A percentile compares a stretch with the other conserved stretches of the same genome.
phyloP scores from a whole-genome alignment of 2,329 filamentous ascomycete species.

The Trichoderma asperellum region DNA sequence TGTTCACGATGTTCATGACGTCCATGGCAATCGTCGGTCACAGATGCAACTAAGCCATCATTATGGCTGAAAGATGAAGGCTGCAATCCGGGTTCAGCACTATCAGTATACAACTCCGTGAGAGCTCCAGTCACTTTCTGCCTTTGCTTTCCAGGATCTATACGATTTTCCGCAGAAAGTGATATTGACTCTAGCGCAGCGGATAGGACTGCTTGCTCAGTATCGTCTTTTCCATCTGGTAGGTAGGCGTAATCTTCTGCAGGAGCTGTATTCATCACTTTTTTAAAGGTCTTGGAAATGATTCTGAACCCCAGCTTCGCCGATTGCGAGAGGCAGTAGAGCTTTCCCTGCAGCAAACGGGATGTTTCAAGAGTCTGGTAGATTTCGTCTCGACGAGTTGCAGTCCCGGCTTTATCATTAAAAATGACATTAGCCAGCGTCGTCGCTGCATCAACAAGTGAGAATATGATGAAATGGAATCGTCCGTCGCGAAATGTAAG shows the following conservation, averaged over 20 bases:
- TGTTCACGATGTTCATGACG: background rate
- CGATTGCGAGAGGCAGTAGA: slow-evolving; percentile 41
- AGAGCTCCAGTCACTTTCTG: background rate
- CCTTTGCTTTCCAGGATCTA: background rate
- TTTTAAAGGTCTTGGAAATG: slow-evolving; percentile 35
- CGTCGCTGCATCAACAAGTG: slow-evolving; percentile 55
- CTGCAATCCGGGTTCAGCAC: background rate
- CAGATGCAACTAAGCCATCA: background rate
- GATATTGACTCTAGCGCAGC: background rate
- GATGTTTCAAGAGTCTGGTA: slow-evolving; percentile 44
- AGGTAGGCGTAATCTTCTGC: background rate
- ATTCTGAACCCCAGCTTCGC: slow-evolving; percentile 44
- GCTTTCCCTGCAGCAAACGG: slow-evolving; percentile 40
- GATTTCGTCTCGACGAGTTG: slow-evolving; percentile 47
- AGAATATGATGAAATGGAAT: slow-evolving; percentile 56
- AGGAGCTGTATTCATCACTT: background rate
- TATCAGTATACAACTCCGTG: no score
- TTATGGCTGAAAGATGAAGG: background rate
- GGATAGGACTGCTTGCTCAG: no score
- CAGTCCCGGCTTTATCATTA: slow-evolving; percentile 48
- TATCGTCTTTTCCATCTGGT: background rate
- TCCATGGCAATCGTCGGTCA: no score
- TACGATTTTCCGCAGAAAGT: background rate
- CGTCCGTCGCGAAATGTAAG: slow-evolving; percentile 52
- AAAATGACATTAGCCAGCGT: slow-evolving; percentile 55